Evolutionary conservation across 2,329 filamentous ascomycete genomes (phyloP), one percentile per base, ranked within the genome.

Genomic region (Colletotrichum tanaceti): DNA sequence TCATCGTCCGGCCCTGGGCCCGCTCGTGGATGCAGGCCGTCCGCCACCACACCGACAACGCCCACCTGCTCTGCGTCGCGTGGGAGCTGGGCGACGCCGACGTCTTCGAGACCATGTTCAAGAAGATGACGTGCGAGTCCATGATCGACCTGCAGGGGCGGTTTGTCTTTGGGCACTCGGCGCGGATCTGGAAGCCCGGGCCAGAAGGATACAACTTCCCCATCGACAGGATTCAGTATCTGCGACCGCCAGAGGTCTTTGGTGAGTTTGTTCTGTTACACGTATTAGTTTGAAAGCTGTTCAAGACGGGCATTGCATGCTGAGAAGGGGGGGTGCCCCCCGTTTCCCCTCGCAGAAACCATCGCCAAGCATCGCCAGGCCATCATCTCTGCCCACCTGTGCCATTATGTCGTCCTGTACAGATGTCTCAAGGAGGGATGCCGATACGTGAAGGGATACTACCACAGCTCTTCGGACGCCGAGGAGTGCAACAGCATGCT

Each of bases 1-100:
- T 60, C 14, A 60, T 72, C 20, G 53, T 74, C 6, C 68, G 70
- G 10, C 74, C 74, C 4, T 75, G 74, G 74, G 72, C 66, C 5
- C 66, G 66, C 28, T 60, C 62, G 13, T 69, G 66, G 73, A 63
- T 74, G 47, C 46, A 61, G 28, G 32, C 38, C 5, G 47, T 68
- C 0, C 44, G 46, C 22, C 58, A 52, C 16, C 53, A 60, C 5
- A 65, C 52, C 52, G 61, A 63, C 24, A 44, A 50, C 7, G 44
- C 53, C 32, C 44, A 66, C 24, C 50, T 62, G 7, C 32, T 71
- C 32, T 70, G 69, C 44, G 55, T 72, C 38, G 63, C 57, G 1
- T 72, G 70, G 65, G 70, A 72, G 24, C 59, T 72, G 1, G 71
- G 70, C 4, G 61, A 71, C 39, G n/a, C 18, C 1, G 55, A 58